Evolutionary conservation across 352 stramenopile genomes (phyloP), one percentile per base, ranked within the genome.

Genomic region (Pythium scleroteichum): DNA sequence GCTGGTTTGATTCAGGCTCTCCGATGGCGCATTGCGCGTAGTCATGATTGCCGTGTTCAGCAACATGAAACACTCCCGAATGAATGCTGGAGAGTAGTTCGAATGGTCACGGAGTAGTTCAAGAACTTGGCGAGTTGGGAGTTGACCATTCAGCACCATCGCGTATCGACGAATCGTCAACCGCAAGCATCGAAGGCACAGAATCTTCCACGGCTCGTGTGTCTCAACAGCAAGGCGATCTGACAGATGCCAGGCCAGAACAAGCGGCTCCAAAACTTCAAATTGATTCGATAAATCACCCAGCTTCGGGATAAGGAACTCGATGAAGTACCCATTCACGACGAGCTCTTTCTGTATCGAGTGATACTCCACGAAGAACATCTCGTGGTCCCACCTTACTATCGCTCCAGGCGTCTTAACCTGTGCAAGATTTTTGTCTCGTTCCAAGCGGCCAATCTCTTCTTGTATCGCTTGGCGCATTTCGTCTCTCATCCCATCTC

Each of bases 271-370:
- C 6, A 73, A 55, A 23, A 92, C 82, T 64, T 95, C 85, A 59
- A 84, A 92, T 26, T 71, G 56, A 22, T 77, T 76, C 4, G 83
- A 68, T 32, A 92, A 57, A 45, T 95, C 78, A 5, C 69, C 79
- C 19, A 95, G 52, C 29, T 74, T 78, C 6, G 82, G 83, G 39
- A 93, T 88, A 45, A 95, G 59, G 50, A 81, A 76, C 24, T 92
- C 74, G 41, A 95, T 62, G 62, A 93, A 93, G 59, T 92, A 93
- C 10, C 75, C 82, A 47, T 92, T 88, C 49, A 95, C 85, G 19
- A 92, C 57, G 13, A 95, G 69, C 46, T 95, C 83, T 12, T 72
- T 59, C 27, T 91, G 68, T 42, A 93, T 87, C 33, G 85, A 93
- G 23, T 68, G 46, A 49, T 90, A 95, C 20, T 79, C 73, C 23